Evolutionary conservation across 2,329 filamentous ascomycete species (phyloP).

Genomic region (Coleophoma cylindrospora): DNA sequence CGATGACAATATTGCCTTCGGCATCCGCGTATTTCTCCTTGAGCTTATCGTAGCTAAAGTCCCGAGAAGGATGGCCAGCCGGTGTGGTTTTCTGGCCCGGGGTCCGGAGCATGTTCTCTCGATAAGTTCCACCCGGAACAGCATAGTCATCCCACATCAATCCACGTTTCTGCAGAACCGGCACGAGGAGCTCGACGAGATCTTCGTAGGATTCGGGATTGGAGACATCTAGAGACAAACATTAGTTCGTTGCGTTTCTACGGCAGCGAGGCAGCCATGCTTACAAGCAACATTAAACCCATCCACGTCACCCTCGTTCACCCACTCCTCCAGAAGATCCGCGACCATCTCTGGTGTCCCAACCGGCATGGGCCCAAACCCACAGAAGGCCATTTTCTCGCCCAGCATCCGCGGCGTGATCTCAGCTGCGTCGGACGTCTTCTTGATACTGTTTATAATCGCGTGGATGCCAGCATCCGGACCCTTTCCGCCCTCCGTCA

Average conservation of each 20-base stretch:
- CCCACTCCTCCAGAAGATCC: conserved; percentile 63
- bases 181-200: conserved; percentile 58
- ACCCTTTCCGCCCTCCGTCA: background rate
- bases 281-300: conserved; percentile 64
- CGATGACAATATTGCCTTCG: background rate
- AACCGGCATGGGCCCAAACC: conserved; percentile 49
- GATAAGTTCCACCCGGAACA: conserved; percentile 50
- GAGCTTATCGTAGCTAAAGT: background rate
- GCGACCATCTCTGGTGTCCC: conserved; percentile 51
- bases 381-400: conserved; percentile 62
- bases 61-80: conserved; percentile 37
- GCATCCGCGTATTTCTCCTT: background rate
- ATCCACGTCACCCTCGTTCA: conserved; percentile 63
- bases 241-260: background rate
- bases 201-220: conserved; percentile 64
- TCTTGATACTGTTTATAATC: conserved; percentile 28
- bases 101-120: conserved; percentile 53
- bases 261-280: background rate
- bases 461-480: conserved; percentile 29
- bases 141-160: conserved; percentile 44
- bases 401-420: conserved; percentile 70
- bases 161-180: conserved; percentile 54
- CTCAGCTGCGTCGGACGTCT: conserved; percentile 43
- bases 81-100: conserved; percentile 42
- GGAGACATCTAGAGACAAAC: conserved; percentile 44